Evolutionary conservation across 352 stramenopile species (phyloP), one percentile per base, ranked within the genome.

Genomic region (Phytophthora sojae): DNA sequence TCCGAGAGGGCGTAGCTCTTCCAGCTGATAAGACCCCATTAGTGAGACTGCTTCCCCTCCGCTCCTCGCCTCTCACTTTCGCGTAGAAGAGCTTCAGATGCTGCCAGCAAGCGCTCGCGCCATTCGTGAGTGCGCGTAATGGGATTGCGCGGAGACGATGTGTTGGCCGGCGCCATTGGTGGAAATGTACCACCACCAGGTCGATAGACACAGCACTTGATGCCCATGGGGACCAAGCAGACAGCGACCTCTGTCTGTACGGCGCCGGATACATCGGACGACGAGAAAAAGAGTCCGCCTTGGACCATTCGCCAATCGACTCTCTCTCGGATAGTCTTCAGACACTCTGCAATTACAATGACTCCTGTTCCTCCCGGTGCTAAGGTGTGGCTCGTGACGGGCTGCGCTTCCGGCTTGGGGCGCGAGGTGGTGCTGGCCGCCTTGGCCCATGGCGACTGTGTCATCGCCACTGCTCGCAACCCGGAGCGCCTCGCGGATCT

Each of bases 301-400:
- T 59, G 53, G 32, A 32, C 12, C 66, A 73, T 61, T 74, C 54
- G 26, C 54, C 60, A 64, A 61, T 69, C 59, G 60, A 44, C 37
- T 9, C 30, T 3, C n/a, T 30, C 6, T 6, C 42, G 8, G 8
- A 12, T 5, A 50, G 49, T 23, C 47, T 56, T 23, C 37, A 66
- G n/a, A 45, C 4, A 15, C 12, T 51, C 26, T 29, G 2, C 12
- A 19, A 25, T 15, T 6, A 21, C 21, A 21, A 71, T 76, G 69
- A 57, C 57, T 64, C 30, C 63, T 54, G 42, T 68, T 49, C 69
- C 62, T 64, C 12, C 49, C 21, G 50, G 50, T 53, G 56, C 61
- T 39, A 79, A 82, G 37, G 72, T 83, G 8, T 80, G 73, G 74
- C 66, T 84, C 26, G 73, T 84, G 53, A 84, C 77, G 6, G 77